phyloP scores from a whole-genome alignment of 345 rosid genomes.

The Geranium brycei region DNA sequence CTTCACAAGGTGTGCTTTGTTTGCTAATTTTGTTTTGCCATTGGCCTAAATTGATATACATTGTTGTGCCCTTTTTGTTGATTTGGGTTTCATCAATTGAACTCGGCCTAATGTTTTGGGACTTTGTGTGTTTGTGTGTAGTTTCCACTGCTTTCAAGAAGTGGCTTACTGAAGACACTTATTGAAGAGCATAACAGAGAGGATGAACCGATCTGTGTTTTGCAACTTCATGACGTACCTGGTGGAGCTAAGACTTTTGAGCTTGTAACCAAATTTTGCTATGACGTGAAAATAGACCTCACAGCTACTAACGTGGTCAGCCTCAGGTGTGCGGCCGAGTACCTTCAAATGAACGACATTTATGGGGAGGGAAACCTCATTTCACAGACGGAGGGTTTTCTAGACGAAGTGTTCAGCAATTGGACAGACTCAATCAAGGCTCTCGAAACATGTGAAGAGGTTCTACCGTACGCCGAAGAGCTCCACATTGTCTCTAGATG shows the following conservation, averaged over 20 bases:
- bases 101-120: background rate
- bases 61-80: background rate
- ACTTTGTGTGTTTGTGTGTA: conserved; percentile 7
- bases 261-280: conserved; percentile 47
- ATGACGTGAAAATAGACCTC: conserved; percentile 52
- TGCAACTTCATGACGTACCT: conserved; percentile 48
- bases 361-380: conserved; percentile 59
- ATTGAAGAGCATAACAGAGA: conserved; percentile 30
- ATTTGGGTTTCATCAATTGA: background rate
- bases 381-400: conserved; percentile 40
- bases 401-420: conserved; percentile 40
- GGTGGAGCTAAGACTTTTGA: conserved; percentile 65
- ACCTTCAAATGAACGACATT: conserved; percentile 44
- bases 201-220: conserved; percentile 26
- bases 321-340: conserved; percentile 67
- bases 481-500: conserved; percentile 61
- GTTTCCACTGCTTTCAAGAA: conserved; percentile 69
- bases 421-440: conserved; percentile 61
- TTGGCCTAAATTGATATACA: background rate
- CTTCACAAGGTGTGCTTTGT: conserved; percentile 54
- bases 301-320: conserved; percentile 44
- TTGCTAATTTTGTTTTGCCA: background rate
- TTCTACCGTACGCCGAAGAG: conserved; percentile 44
- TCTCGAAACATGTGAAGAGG: conserved; percentile 62
- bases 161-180: conserved; percentile 42